Evolutionary conservation across 148 eudicot species (phyloP), one percentile per base, ranked within the genome.

Genomic region (Arbutus unedo): DNA sequence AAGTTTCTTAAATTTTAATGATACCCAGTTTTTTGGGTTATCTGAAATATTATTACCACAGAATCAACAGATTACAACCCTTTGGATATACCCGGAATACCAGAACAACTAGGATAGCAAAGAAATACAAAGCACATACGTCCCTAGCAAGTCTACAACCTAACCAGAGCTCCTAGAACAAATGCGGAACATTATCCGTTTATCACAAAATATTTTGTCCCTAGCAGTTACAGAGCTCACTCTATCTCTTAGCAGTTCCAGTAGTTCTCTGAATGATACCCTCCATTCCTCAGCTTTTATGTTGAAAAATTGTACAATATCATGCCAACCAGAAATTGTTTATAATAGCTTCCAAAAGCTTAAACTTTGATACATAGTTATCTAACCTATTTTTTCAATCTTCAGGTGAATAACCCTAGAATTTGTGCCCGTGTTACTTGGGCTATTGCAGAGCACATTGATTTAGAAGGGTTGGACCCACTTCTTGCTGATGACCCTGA

Each of bases 401-500:
- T 87, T 81, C 92, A 94, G 98, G 98, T 96, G 77, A 96, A 88
- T 87, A 96, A 94, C 47, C 94, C 98, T 59, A 93, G 99, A 87
- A 84, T 96, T 79, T 87, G 90, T 80, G 94, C 97, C 16, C 98
- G 96, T 54, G 87, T 96, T 83, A 90, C 94, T 84, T 94, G 99
- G 99, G 91, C 98, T 45, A 89, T 96, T 79, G 83, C 98, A 31
- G 98, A 96, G 87, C 99, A 96, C 87, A 92, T 96, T 84, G 92
- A 96, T 89, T 87, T 96, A 86, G 98, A 96, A 86, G 99, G 98
- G 77, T 82, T 94, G 85, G 98, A 96, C 79, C 99, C 99, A 23
- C 98, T 94, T 81, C 93, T 96, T 57, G 91, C 97, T 55, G 99
- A 96, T 92, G 99, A 94, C 76, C 99, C 99, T 47, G 97, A 96